Evolutionary conservation across 176 grass and related monocot genomes (phyloP).

Genomic region (Zoysia japonica): DNA sequence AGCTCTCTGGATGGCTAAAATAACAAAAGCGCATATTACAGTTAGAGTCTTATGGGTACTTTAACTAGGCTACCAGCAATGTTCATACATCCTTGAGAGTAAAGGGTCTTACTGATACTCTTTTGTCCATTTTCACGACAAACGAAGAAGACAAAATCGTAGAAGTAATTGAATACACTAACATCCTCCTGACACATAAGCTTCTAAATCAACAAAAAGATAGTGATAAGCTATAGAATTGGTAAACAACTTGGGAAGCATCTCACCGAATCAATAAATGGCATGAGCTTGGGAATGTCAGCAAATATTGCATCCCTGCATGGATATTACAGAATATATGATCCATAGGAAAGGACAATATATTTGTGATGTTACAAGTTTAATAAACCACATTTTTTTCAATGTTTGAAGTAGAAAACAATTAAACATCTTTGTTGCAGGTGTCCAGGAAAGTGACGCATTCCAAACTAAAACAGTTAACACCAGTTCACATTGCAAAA

Average conservation of each 20-base stretch:
- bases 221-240: slow-evolving; percentile 32
- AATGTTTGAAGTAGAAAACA: slow-evolving; percentile 20
- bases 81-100: slow-evolving; percentile 22
- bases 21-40: slow-evolving; percentile 24
- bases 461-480: too few relatives aligned
- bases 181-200: slow-evolving; percentile 66
- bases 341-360: neutral
- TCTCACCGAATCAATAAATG: slow-evolving; percentile 70
- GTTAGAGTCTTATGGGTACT: slow-evolving; percentile 44
- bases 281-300: slow-evolving; percentile 77
- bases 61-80: slow-evolving; percentile 28
- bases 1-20: slow-evolving; percentile 77
- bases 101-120: slow-evolving; percentile 76
- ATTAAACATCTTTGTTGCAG: neutral
- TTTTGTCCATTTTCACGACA: slow-evolving; percentile 92
- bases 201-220: slow-evolving; percentile 31
- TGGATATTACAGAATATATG: slow-evolving; percentile 18
- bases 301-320: slow-evolving; percentile 66
- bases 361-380: neutral
- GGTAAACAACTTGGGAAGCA: slow-evolving; percentile 27
- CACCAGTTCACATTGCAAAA: neutral
- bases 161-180: slow-evolving; percentile 70
- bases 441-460: neutral
- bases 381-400: neutral
- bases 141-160: slow-evolving; percentile 95